Evolutionary conservation across 169 alveolate species (phyloP), one percentile per base, ranked within the genome.

Genomic region (Plasmodium gaboni): DNA sequence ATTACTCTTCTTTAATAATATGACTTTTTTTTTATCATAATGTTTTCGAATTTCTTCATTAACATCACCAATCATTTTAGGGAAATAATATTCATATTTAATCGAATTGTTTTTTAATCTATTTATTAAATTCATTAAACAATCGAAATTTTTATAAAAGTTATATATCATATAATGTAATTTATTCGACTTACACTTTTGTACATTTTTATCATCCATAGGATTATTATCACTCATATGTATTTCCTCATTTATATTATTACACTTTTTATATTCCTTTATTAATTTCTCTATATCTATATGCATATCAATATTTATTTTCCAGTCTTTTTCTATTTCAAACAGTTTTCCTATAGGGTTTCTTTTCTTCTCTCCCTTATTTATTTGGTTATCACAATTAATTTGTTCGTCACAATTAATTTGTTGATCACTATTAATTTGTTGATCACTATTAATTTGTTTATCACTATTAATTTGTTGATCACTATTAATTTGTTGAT

Each of bases 11-110:
- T 95, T 93, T 70, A 94, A 94, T 38, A 94, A 85, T 44, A 94
- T 94, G n/a, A 94, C 87, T 73, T 93, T 94, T 38, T 95, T 94
- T 50, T 94, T 95, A 68, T 95, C 96, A 88, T 95, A 95, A 72
- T 95, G 97, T 57, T 94, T 92, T 68, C 94, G 93, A 10, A 94
- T 92, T 26, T 93, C 95, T 57, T 95, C 95, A 55, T 96, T 85
- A 15, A 94, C 94, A 51, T 93, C 97, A 15, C 97, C 97, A 60
- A 95, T 92, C 80, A 89, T 88, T 80, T 94, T 94, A 2, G 97
- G 97, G 70, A 94, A 95, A 55, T 88, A 95, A 72, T 95, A 94
- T 5, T 72, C 88, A 17, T 68, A 65, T 59, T 89, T 88, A n/a
- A 67, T 48, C 15, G 42, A 44, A 22, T 46, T 60, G 22, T 89